A percentile compares a stretch with the other conserved stretches of the same genome.
Conservation (phyloP, 257 asterid genomes). For the Solanum acaule region DNA sequence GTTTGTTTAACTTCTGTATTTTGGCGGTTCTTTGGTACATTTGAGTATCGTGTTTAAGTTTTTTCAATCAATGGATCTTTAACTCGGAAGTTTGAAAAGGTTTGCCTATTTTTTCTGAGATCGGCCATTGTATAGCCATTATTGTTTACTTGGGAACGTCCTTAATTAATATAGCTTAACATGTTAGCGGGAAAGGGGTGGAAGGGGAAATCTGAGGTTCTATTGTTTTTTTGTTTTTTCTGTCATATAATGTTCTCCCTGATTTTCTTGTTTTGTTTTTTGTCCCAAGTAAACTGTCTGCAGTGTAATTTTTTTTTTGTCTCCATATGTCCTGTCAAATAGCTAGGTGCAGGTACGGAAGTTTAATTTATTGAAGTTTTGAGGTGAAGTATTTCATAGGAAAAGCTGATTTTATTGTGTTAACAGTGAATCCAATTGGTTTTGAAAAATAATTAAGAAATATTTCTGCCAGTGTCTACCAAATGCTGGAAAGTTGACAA, state of each 20-base stretch:
- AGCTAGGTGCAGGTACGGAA: background rate
- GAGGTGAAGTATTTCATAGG: background rate
- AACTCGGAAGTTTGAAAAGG: background rate
- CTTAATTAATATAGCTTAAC: background rate
- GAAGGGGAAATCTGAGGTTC: background rate
- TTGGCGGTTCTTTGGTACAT: background rate
- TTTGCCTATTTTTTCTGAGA: background rate
- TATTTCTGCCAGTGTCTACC: background rate
- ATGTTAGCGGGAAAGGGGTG: background rate
- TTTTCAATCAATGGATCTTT: background rate
- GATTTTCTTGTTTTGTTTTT: background rate
- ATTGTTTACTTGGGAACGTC: background rate
- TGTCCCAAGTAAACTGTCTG: background rate
- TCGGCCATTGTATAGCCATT: background rate
- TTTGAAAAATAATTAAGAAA: background rate
- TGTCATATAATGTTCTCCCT: background rate
- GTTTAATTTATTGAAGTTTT: background rate
- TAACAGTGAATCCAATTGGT: background rate
- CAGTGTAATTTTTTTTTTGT: background rate
- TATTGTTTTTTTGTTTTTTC: background rate
- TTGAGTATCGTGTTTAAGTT: background rate
- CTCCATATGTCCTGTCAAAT: background rate
- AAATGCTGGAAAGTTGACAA: background rate
- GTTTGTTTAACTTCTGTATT: background rate
- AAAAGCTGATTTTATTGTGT: background rate